Evolutionary conservation across 495 filamentous ascomycete genomes (phyloP).

Genomic region (Wilcoxina mikolae): DNA sequence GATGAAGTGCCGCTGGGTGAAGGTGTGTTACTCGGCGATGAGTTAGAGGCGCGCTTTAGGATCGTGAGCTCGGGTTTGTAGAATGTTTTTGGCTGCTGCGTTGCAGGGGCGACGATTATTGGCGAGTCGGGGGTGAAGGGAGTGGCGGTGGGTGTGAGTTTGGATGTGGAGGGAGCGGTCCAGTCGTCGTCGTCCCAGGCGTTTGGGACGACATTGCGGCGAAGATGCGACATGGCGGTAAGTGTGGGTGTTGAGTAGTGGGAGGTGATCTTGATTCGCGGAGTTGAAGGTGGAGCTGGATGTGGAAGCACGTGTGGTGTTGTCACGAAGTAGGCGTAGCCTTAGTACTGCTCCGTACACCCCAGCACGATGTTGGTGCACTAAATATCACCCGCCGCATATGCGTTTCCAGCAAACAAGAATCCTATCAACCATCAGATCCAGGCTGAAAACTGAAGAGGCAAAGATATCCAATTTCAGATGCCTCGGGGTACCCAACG

Average conservation of each 20-base stretch:
- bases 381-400: too few species aligned
- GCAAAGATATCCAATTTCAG: too few species aligned
- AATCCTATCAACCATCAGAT: too few species aligned
- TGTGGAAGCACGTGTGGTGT: too few species aligned
- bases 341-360: too few species aligned
- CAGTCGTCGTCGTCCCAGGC: slow-evolving; percentile 28
- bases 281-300: neutral
- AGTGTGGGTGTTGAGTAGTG: neutral
- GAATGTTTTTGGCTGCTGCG: slow-evolving; percentile 20
- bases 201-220: slow-evolving; percentile 10
- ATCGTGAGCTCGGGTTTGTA: slow-evolving; percentile 26
- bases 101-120: slow-evolving; percentile 2
- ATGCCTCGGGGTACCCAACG: too few species aligned
- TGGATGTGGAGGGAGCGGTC: neutral
- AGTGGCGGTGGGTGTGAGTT: neutral
- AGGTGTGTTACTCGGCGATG: neutral
- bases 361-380: too few species aligned
- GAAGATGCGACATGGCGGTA: neutral
- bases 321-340: too few species aligned
- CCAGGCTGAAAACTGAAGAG: too few species aligned
- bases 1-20: neutral
- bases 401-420: too few species aligned
- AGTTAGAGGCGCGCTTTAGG: slow-evolving; percentile 18
- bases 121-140: neutral
- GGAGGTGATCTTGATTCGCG: neutral